Evolutionary conservation across 2,329 filamentous ascomycete species (phyloP).

Genomic region (Lasiodiplodia sp.): DNA sequence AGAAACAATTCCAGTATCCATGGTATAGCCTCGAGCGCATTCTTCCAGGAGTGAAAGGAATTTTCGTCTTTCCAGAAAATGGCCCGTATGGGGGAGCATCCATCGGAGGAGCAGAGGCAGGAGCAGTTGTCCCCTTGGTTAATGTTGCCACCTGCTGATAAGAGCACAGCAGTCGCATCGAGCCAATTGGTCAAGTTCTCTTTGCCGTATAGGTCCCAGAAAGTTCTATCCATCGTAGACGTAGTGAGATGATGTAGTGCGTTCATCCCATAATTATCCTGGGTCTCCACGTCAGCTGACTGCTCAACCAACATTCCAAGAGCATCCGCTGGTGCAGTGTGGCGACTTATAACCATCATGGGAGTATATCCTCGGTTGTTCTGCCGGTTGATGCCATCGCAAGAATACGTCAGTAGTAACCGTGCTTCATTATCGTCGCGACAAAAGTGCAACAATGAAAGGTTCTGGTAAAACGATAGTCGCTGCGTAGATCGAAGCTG

Average conservation of each 20-base stretch:
- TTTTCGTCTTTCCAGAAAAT: no score
- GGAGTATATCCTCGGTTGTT: neutral
- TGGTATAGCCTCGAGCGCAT: no score
- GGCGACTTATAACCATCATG: neutral
- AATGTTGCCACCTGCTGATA: neutral
- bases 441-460: neutral
- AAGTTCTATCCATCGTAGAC: no score
- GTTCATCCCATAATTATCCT: neutral
- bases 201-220: no score
- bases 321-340: neutral
- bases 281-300: neutral
- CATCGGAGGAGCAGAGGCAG: neutral
- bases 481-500: no score
- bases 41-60: no score
- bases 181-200: neutral
- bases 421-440: no score
- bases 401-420: neutral
- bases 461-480: no score
- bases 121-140: neutral
- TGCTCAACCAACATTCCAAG: neutral
- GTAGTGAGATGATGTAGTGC: neutral
- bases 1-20: no score
- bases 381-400: neutral
- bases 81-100: neutral
- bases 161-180: neutral